Evolutionary conservation across 2,329 filamentous ascomycete species (phyloP), one percentile per base, ranked within the genome.

Genomic region (Fusarium brachygibbosum): DNA sequence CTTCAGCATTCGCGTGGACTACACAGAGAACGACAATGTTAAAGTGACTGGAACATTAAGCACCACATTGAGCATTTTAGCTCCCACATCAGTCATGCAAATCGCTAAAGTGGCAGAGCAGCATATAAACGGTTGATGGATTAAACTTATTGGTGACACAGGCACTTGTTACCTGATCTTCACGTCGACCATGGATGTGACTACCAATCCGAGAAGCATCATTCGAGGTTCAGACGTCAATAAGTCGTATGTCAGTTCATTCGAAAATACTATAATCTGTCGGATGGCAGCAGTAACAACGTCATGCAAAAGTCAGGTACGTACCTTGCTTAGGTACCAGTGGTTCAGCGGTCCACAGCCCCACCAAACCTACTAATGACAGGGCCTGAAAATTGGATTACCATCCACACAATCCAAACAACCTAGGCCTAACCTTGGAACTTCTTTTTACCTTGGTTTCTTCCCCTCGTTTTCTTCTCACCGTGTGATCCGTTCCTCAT

Each of bases 341-440:
- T 42, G 21, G 13, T 19, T 40, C 48, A 40, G 34, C 25, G 61
- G 55, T 54, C 62, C 62, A 65, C 76, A 77, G 76, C 76, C 78
- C 67, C 37, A 46, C 62, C 61, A 66, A 65, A 65, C 61, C 61
- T 65, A 60, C 48, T 51, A 51, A 51, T 65, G 61, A 40, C 60
- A 65, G 62, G 62, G 54, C 62, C 61, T 53, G 62, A 65, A 65
- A 65, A 65, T 65, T 68, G 64, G 65, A 68, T 68, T 68, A 68
- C 65, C 65, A 68, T 60, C 58, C 59, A 60, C 65, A 68, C 62
- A 65, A 65, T 51, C 46, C 37, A 60, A 60, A 37, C 55, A 56
- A 31, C 48, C 55, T 28, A 12, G 31, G 48, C 64, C 58, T 37
- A 57, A 64, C 49, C 60, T 58, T 70, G 55, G 40, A 64, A 68